A percentile compares a stretch with the other conserved stretches of the same genome.
Conservation (phyloP, 371 early-diverging fungal species). For the Zancudomyces culisetae region DNA sequence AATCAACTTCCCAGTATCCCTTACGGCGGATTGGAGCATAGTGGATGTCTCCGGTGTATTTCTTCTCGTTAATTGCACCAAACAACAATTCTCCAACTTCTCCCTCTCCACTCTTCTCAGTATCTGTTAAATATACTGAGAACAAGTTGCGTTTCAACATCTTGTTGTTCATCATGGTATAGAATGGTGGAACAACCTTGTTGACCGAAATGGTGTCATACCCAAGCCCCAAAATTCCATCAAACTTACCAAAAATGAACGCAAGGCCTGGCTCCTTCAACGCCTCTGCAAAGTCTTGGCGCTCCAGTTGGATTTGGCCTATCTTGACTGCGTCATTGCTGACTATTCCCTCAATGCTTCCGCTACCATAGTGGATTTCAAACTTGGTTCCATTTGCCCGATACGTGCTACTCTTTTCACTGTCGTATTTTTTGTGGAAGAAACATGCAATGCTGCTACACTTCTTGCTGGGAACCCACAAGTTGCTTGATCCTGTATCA, state of each 20-base stretch:
- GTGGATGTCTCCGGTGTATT: conserved; percentile 47
- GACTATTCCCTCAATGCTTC: conserved; percentile 78
- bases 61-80: conserved; percentile 52
- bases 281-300: conserved; percentile 76
- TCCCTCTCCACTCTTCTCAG: conserved; percentile 23
- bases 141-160: conserved; percentile 63
- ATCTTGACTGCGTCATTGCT: conserved; percentile 54
- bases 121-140: conserved; percentile 55
- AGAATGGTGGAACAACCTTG: conserved; percentile 76
- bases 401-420: conserved; percentile 43
- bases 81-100: conserved; percentile 69
- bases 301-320: conserved; percentile 39
- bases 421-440: conserved; percentile 70
- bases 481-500: conserved; percentile 86
- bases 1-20: conserved; percentile 86
- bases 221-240: conserved; percentile 82
- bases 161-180: conserved; percentile 57
- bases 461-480: conserved; percentile 91
- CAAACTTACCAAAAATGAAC: conserved; percentile 74
- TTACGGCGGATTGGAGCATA: conserved; percentile 71
- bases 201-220: conserved; percentile 78
- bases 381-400: conserved; percentile 75
- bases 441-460: conserved; percentile 87
- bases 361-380: conserved; percentile 77
- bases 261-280: conserved; percentile 78